Evolutionary conservation across 768 basidiomycete species (phyloP).

Genomic region (Neoboletus magnificus): DNA sequence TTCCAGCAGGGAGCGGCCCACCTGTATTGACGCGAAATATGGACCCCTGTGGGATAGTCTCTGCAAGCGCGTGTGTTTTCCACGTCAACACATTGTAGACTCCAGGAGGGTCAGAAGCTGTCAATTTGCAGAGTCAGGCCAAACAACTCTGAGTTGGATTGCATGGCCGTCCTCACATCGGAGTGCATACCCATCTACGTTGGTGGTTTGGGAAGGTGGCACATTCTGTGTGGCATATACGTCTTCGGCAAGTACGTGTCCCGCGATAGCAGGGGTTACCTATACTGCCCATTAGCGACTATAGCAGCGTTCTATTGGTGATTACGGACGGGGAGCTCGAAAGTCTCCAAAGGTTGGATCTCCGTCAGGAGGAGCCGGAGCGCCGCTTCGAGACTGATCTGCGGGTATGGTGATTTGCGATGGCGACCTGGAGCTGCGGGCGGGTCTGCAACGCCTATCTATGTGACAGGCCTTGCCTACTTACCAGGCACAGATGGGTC

Average conservation of each 20-base stretch:
- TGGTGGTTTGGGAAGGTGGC: constrained; percentile 67
- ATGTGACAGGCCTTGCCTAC: constrained; percentile 14
- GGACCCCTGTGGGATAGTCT: constrained; percentile 41
- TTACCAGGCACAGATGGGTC: constrained; percentile 67
- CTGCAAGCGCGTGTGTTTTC: constrained; percentile 33
- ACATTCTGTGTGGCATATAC: constrained; percentile 63
- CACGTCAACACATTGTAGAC: constrained; percentile 66
- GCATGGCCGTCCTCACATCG: constrained; percentile 47
- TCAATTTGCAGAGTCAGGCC: background rate
- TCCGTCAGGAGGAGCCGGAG: constrained; percentile 52
- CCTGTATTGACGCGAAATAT: constrained; percentile 81
- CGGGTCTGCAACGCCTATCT: background rate
- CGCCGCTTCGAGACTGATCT: constrained; percentile 65
- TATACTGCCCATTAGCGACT: constrained; percentile 23
- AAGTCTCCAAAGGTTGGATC: constrained; percentile 39
- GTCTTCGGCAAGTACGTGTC: constrained; percentile 73
- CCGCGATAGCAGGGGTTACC: constrained; percentile 60
- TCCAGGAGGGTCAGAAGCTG: constrained; percentile 64
- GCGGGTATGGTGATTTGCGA: constrained; percentile 72
- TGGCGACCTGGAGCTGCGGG: constrained; percentile 62
- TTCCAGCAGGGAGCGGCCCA: constrained; percentile 68
- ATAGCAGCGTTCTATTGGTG: background rate
- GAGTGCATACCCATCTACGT: constrained; percentile 87
- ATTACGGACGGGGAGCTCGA: constrained; percentile 43
- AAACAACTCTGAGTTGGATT: background rate